Conservation (phyloP, 2,329 filamentous ascomycete genomes). For the Trichoderma pleuroti region DNA sequence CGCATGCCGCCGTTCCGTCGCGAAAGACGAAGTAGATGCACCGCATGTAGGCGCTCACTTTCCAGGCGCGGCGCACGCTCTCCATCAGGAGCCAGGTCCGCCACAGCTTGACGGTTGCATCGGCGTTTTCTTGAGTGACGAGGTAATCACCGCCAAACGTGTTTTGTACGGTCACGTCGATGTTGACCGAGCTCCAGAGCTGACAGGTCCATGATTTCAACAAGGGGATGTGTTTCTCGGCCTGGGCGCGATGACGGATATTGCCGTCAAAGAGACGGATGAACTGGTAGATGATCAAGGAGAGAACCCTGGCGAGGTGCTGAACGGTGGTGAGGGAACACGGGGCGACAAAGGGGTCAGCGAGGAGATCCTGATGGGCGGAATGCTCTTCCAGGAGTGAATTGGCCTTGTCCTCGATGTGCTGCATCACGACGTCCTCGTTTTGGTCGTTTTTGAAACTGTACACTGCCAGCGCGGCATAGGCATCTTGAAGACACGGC, state of each 20-base stretch:
- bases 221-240: slow-evolving; percentile 21
- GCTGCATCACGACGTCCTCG: slow-evolving; percentile 25
- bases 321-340: slow-evolving; percentile 5
- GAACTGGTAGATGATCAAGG: slow-evolving; percentile 24
- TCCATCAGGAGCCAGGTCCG: slow-evolving; percentile 29
- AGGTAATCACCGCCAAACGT: slow-evolving; percentile 16
- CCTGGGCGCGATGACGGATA: slow-evolving; percentile 24
- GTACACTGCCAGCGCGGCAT: slow-evolving; percentile 28
- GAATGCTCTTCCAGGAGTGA: slow-evolving; percentile 12
- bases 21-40: slow-evolving; percentile 23
- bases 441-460: slow-evolving; percentile 26
- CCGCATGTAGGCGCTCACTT: slow-evolving; percentile 22
- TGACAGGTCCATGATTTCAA: slow-evolving; percentile 20
- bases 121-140: background rate
- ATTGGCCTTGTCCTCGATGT: slow-evolving; percentile 25
- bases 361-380: background rate
- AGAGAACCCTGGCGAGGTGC: slow-evolving; percentile 24
- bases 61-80: slow-evolving; percentile 28
- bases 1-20: slow-evolving; percentile 20
- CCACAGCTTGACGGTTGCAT: slow-evolving; percentile 19
- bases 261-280: slow-evolving; percentile 28
- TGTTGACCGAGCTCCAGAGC: slow-evolving; percentile 22
- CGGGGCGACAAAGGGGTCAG: background rate
- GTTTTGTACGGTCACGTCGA: slow-evolving; percentile 20
- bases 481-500: slow-evolving; percentile 29